phyloP scores from a whole-genome alignment of 179 eudicot genomes.

The Pouteria campechiana region DNA sequence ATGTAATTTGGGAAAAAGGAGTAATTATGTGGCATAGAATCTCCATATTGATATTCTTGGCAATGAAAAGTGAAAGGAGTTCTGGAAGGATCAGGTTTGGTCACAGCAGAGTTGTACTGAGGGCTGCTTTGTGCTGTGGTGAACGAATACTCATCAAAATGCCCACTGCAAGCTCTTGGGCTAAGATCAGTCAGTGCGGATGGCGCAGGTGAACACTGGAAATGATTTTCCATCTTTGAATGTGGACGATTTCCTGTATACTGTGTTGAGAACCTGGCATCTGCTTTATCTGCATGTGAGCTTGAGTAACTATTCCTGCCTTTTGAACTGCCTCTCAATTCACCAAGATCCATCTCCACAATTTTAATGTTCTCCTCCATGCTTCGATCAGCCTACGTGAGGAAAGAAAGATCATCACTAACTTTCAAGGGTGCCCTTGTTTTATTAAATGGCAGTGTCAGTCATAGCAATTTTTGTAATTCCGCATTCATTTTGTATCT shows the following conservation, averaged over 20 bases:
- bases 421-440: too few species aligned
- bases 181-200: constrained; percentile 62
- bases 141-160: constrained; percentile 57
- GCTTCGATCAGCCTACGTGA: constrained; percentile 40
- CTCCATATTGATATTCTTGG: constrained; percentile 43
- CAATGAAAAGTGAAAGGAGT: constrained; percentile 19
- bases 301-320: constrained; percentile 39
- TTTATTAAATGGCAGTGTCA: too few species aligned
- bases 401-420: too few species aligned
- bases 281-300: constrained; percentile 26
- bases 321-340: constrained; percentile 24
- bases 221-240: constrained; percentile 25
- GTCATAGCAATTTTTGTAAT: too few species aligned
- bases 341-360: constrained; percentile 85
- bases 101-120: constrained; percentile 37
- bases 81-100: constrained; percentile 33
- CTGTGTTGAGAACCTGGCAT: constrained; percentile 33
- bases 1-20: constrained; percentile 69
- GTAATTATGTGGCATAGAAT: constrained; percentile 37
- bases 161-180: constrained; percentile 59
- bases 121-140: constrained; percentile 72
- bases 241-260: constrained; percentile 16
- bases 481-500: too few species aligned
- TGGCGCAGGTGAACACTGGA: constrained; percentile 53
- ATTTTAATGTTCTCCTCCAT: constrained; percentile 82